These are phyloP conservation scores for Luvunga scandens DNA, from an alignment of 345 rosid genomes.

Conservation along the genomic window DNA sequence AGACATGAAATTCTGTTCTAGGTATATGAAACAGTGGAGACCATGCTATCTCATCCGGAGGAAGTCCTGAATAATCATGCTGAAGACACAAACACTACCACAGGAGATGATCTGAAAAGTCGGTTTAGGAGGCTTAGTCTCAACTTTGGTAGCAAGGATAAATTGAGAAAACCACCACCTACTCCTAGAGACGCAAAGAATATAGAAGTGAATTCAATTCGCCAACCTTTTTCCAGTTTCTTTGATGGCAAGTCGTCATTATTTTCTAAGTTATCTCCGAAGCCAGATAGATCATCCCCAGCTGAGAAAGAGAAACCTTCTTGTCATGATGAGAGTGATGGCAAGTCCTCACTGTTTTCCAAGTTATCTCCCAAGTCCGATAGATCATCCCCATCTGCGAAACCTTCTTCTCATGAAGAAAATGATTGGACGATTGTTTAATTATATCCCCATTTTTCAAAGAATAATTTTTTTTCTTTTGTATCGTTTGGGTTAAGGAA, in stretches of 20 bases:
- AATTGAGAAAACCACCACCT: conserved; percentile 37
- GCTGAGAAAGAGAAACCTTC: conserved; percentile 30
- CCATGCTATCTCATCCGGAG: conserved; percentile 65
- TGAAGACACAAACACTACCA: conserved; percentile 32
- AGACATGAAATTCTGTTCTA: conserved; percentile 18
- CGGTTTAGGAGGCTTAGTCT: conserved; percentile 63
- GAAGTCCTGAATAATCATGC: conserved; percentile 56
- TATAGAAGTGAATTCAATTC: conserved; percentile 39
- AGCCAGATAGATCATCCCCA: conserved; percentile 34
- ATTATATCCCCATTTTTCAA: not conserved
- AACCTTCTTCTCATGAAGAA: conserved; percentile 32
- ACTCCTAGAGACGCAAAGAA: conserved; percentile 45
- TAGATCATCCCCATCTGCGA: conserved; percentile 21
- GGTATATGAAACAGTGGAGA: conserved; percentile 91
- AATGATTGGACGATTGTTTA: conserved; percentile 64
- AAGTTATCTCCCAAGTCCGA: not conserved
- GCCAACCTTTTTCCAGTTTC: conserved; percentile 70
- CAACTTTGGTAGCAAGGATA: conserved; percentile 66
- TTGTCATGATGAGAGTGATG: conserved; percentile 44
- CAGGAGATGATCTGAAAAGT: conserved; percentile 49
- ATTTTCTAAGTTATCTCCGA: conserved; percentile 74
- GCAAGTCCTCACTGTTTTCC: conserved; percentile 54
- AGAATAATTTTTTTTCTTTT: not conserved
- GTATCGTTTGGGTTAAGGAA: conserved; percentile 5
- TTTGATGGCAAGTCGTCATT: conserved; percentile 84